Base-by-base conservation (phyloP, 345 rosid species). In the Schrenkiella parvula region DNA sequence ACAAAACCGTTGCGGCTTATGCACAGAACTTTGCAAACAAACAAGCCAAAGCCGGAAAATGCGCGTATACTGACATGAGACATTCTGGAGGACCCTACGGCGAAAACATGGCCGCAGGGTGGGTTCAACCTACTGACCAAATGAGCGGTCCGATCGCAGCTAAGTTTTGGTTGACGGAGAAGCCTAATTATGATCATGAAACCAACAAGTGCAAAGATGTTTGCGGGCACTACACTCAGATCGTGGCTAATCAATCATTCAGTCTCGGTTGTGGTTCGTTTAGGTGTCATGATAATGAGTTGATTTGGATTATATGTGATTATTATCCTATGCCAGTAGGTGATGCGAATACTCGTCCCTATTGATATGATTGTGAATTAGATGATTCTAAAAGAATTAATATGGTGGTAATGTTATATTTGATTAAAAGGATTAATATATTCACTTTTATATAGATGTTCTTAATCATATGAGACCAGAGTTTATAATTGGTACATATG, bases 201-300 rank as follows among this genome's bases (percentile, higher is more conserved):
- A 58, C 91, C 1, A 91, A 86, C 58, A 44, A 66, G 2, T 89
- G 93, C 12, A 65, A 9, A 2, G 67, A 68, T 41, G 63, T 29
- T 14, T 89, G 96, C 26, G 83, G 82, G 8, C 96, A 89, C 56
- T 89, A 89, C 38, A 87, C 96, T 8, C 93, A 87, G 60, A 84
- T 86, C 42, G 91, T 90, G 61, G 87, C 93, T 74, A 74, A 82
- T 15, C 52, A 83, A 61, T 83, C 93, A 2, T 70, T 62, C 15
- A 81, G 78, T 1, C 11, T 90, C 0, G 96, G 96, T 0, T 90
- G 96, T 70, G 93, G 89, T 28, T 80, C 83, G 81, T 82, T 71
- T 10, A 77, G 51, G 50, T 90, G 96, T 80, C 70, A 57, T 52
- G 67, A 65, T 21, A 87, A 87, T 26, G 82, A 84, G 55, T 57